Percentiles rank a stretch among this genome's conserved stretches.
phyloP scores from a whole-genome alignment of 495 filamentous ascomycete genomes.

The Aspergillus mulundensis region DNA sequence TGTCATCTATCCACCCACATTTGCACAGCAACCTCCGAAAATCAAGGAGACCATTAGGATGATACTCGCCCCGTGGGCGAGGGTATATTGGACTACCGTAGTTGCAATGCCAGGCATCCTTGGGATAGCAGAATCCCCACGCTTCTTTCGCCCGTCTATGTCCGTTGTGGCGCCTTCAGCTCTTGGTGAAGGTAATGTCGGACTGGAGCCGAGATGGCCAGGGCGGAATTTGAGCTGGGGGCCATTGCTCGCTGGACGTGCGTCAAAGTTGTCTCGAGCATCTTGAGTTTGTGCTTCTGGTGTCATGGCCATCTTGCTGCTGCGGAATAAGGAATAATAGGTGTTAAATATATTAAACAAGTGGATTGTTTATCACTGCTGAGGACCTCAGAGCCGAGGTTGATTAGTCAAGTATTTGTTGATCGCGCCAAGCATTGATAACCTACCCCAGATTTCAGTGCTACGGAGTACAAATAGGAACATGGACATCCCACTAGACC shows the following conservation, averaged over 20 bases:
- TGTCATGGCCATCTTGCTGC: not conserved
- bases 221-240: not conserved
- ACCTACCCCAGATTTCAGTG: no score
- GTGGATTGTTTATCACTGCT: not conserved
- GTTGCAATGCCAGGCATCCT: conserved; percentile 24
- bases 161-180: not conserved
- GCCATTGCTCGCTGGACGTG: not conserved
- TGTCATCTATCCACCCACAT: conserved; percentile 54
- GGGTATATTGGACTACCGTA: conserved; percentile 44
- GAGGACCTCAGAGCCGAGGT: not conserved
- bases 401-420: not conserved
- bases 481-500: no score
- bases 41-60: conserved; percentile 78
- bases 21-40: conserved; percentile 96
- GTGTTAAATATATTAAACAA: not conserved
- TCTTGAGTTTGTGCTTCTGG: not conserved
- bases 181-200: not conserved
- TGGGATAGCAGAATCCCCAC: conserved; percentile 22
- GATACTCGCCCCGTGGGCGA: conserved; percentile 65
- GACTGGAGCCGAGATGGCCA: not conserved
- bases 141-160: not conserved
- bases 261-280: not conserved
- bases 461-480: no score
- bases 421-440: not conserved
- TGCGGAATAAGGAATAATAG: not conserved